These are phyloP conservation scores for Solanum neorickii DNA, from an alignment of 257 asterid species.

Conservation along the genomic window DNA sequence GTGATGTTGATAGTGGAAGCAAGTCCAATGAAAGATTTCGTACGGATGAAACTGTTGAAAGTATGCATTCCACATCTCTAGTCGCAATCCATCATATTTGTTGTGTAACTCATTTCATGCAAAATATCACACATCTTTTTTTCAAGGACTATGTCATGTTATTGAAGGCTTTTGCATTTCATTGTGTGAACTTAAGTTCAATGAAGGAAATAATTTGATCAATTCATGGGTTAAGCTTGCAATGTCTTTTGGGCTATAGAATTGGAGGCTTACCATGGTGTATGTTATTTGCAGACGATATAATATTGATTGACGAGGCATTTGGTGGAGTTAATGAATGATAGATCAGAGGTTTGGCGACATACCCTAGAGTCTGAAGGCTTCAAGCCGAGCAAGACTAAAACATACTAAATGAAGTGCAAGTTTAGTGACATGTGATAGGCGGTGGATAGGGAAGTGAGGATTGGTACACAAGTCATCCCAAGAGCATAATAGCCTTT, in stretches of 20 bases:
- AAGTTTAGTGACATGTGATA: neutral
- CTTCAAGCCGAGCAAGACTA: neutral
- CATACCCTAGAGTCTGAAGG: neutral
- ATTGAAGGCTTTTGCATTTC: neutral
- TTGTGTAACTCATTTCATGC: neutral
- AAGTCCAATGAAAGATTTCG: constrained; percentile 84
- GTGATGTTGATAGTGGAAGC: constrained; percentile 88
- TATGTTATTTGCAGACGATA: neutral
- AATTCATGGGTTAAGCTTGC: neutral
- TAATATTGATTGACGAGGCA: neutral
- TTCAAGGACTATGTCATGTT: neutral
- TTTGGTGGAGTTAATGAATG: neutral
- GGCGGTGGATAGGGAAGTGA: neutral
- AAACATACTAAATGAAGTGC: neutral
- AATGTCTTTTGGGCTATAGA: neutral
- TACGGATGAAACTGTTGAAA: constrained; percentile 81
- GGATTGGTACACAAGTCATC: neutral
- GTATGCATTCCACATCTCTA: constrained; percentile 31
- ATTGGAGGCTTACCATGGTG: neutral
- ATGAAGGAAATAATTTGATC: neutral
- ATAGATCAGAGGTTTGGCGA: neutral
- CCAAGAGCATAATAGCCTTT: neutral
- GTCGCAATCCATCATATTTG: neutral
- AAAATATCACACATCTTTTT: neutral
- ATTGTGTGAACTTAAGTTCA: neutral